A percentile compares a stretch with the other conserved stretches of the same genome.
Conservation (phyloP, 1,284 basidiomycete species). For the Fomes fomentarius region DNA sequence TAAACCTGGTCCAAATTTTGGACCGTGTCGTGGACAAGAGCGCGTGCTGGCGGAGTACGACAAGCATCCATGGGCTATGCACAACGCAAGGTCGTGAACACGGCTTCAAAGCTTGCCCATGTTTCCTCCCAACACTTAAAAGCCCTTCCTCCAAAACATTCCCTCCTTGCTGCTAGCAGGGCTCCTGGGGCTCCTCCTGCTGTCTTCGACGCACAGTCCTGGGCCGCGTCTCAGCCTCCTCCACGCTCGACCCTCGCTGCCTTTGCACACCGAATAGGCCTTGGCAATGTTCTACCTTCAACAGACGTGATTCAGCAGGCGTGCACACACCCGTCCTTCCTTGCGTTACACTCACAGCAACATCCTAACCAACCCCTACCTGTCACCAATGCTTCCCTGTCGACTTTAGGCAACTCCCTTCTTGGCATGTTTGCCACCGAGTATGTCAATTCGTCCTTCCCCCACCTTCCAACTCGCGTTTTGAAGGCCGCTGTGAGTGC, state of each 20-base stretch:
- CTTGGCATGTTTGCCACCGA: conserved; percentile 93
- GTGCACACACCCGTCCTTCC: conserved; percentile 83
- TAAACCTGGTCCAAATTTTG: conserved; percentile 22
- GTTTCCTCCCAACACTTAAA: conserved; percentile 56
- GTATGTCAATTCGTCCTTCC: conserved; percentile 82
- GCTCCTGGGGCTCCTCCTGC: conserved; percentile 26
- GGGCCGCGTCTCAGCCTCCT: conserved; percentile 75
- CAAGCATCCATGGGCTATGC: conserved; percentile 54
- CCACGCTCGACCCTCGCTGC: conserved; percentile 73
- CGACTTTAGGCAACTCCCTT: conserved; percentile 85
- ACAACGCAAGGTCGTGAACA: conserved; percentile 59
- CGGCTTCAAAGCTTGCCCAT: conserved; percentile 58
- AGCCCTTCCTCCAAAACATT: conserved; percentile 66
- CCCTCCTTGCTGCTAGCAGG: conserved; percentile 37
- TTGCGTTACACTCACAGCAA: conserved; percentile 56
- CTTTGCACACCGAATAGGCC: conserved; percentile 75
- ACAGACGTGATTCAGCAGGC: conserved; percentile 65
- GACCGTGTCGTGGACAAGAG: conserved; percentile 10
- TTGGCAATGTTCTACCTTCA: conserved; percentile 53
- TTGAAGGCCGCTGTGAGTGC: conserved; percentile 90
- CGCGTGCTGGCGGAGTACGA: conserved; percentile 27
- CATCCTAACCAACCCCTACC: conserved; percentile 56
- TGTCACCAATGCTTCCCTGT: conserved; percentile 77
- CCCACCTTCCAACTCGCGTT: conserved; percentile 89
- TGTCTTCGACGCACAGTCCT: conserved; percentile 62